Conservation (phyloP, 345 rosid genomes). For the Euphorbia pulcherrima region DNA sequence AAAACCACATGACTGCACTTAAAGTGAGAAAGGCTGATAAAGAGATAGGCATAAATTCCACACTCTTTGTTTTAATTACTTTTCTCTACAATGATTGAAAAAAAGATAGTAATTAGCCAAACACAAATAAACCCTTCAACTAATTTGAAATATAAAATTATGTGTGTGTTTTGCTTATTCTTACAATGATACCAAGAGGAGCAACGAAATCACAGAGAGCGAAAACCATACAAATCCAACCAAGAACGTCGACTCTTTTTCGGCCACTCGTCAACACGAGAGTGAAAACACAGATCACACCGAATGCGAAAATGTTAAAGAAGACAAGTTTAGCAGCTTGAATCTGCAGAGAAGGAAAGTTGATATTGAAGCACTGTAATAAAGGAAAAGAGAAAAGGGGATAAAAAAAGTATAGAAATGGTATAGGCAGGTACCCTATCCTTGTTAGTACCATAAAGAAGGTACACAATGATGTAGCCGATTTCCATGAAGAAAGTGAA, state of each 20-base stretch:
- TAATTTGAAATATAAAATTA: no score
- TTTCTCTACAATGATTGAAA: constrained; percentile 50
- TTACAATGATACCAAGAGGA: constrained; percentile 77
- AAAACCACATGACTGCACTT: constrained; percentile 54
- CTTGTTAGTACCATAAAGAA: constrained; percentile 20
- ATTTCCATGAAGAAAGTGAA: constrained; percentile 26
- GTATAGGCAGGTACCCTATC: constrained; percentile 24
- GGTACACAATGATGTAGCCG: constrained; percentile 18
- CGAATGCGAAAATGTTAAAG: constrained; percentile 60
- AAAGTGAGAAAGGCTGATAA: constrained; percentile 49
- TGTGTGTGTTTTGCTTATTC: no score
- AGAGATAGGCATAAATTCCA: constrained; percentile 65
- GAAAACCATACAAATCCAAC: constrained; percentile 74
- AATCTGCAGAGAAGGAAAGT: constrained; percentile 37
- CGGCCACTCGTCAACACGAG: constrained; percentile 37
- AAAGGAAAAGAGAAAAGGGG: not conserved
- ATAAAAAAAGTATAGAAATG: no score
- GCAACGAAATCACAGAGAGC: constrained; percentile 72
- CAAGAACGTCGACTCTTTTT: constrained; percentile 49
- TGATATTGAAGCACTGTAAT: not conserved
- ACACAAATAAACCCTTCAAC: no score
- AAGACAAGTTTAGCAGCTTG: constrained; percentile 42
- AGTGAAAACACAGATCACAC: constrained; percentile 41
- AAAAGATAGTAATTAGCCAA: not conserved
- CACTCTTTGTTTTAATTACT: constrained; percentile 69